A percentile compares a stretch with the other conserved stretches of the same genome.
These are phyloP conservation scores for Madurella fahalii DNA, from an alignment of 2,329 filamentous ascomycete species.

Conservation along the genomic window DNA sequence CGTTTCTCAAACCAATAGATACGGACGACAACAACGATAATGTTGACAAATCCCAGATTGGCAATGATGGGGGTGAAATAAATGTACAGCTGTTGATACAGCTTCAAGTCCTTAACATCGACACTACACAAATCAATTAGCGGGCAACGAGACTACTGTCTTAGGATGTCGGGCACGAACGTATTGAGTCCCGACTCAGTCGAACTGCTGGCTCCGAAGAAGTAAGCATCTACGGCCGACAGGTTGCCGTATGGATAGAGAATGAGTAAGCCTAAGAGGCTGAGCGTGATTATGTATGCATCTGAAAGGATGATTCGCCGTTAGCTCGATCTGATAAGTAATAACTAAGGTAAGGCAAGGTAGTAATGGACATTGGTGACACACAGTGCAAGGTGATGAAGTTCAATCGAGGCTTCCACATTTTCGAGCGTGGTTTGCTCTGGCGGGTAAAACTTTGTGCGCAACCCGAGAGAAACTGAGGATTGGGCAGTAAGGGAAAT, in stretches of 20 bases:
- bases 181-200: constrained; percentile 50
- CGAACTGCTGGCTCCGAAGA: constrained; percentile 40
- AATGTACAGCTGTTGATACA: constrained; percentile 49
- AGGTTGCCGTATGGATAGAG: constrained; percentile 10
- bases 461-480: no score
- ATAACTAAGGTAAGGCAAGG: no score
- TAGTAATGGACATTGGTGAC: no score
- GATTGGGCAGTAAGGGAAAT: no score
- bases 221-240: constrained; percentile 6
- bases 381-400: constrained; percentile 3
- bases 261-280: not conserved
- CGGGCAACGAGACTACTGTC: not conserved
- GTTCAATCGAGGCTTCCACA: constrained; percentile 3
- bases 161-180: constrained; percentile 29
- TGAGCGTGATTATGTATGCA: not conserved
- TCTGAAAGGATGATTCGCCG: not conserved
- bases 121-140: constrained; percentile 33
- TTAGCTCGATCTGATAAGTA: not conserved
- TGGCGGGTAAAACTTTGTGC: no score
- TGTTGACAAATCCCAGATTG: constrained; percentile 48
- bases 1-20: constrained; percentile 44
- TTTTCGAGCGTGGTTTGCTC: no score
- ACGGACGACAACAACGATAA: constrained; percentile 44
- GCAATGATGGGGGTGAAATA: constrained; percentile 48
- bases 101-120: constrained; percentile 45